phyloP scores from a whole-genome alignment of 1,284 basidiomycete genomes.

The Lentinus polychrous region DNA sequence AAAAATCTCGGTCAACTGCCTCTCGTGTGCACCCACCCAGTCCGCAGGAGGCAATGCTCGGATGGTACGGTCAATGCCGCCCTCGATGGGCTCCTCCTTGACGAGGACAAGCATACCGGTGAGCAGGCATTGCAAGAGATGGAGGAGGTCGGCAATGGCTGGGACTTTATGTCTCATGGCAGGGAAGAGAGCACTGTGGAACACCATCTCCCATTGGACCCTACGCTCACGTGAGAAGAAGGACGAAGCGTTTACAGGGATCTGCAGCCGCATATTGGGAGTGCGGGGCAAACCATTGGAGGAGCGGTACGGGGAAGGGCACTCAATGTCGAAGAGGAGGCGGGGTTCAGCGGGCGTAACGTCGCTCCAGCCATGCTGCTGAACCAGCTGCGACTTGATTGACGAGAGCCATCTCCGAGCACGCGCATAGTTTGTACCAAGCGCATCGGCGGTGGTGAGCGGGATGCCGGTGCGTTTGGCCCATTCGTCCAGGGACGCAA shows the following conservation, averaged over 20 bases:
- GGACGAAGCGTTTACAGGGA: conserved; percentile 70
- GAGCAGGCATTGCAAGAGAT: conserved; percentile 72
- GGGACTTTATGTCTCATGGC: conserved; percentile 70
- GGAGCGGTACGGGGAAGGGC: conserved; percentile 68
- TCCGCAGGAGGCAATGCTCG: conserved; percentile 69
- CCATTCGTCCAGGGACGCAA: conserved; percentile 76
- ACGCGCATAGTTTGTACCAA: conserved; percentile 71
- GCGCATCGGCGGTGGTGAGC: conserved; percentile 70
- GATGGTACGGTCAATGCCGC: conserved; percentile 59
- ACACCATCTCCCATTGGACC: conserved; percentile 84
- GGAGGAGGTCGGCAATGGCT: conserved; percentile 70
- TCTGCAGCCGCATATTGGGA: conserved; percentile 61
- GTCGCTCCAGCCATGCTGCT: conserved; percentile 63
- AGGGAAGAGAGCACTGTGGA: conserved; percentile 76
- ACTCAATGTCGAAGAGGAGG: conserved; percentile 72
- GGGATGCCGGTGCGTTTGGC: conserved; percentile 69
- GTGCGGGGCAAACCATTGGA: conserved; percentile 66
- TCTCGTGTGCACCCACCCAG: conserved; percentile 67
- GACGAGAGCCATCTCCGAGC: conserved; percentile 66
- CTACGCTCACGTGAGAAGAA: conserved; percentile 78
- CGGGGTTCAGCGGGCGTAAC: conserved; percentile 51
- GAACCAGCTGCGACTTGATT: conserved; percentile 55
- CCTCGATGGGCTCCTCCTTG: conserved; percentile 61
- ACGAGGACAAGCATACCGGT: conserved; percentile 73
- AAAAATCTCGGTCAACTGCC: conserved; percentile 60